These are phyloP conservation scores for Fusarium odoratissimum DNA, from an alignment of 2,329 filamentous ascomycete genomes.

Conservation along the genomic window DNA sequence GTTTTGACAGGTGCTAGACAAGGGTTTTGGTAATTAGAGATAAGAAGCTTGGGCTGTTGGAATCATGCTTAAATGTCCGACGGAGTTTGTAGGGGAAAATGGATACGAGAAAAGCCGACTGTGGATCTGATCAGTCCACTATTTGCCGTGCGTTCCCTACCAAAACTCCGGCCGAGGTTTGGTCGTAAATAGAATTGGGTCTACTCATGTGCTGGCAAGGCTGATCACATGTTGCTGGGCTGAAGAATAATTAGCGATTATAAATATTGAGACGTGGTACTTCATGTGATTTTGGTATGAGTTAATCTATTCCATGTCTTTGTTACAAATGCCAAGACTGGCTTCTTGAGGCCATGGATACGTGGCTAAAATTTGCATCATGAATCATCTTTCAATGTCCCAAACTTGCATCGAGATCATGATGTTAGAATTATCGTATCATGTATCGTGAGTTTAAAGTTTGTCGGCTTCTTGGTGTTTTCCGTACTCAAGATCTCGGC, in stretches of 20 bases:
- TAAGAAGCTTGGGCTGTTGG: background rate
- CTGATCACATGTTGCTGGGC: constrained; percentile 19
- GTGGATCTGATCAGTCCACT: constrained; percentile 27
- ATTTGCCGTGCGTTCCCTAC: background rate
- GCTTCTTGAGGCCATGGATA: background rate
- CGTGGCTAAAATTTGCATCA: background rate
- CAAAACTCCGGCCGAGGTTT: background rate
- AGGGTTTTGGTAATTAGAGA: background rate
- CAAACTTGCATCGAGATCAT: background rate
- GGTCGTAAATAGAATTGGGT: background rate
- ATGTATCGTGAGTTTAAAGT: background rate
- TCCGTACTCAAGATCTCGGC: background rate
- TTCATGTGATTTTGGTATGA: background rate
- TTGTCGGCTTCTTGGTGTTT: background rate
- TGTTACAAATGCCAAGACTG: background rate
- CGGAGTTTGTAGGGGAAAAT: constrained; percentile 10
- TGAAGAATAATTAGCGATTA: background rate
- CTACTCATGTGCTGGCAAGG: constrained; percentile 4
- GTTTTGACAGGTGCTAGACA: constrained; percentile 1
- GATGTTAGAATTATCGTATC: background rate
- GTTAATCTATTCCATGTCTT: background rate
- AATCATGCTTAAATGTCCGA: constrained; percentile 22
- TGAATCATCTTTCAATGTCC: background rate
- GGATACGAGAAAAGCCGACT: constrained; percentile 4
- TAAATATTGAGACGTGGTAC: background rate